These are phyloP conservation scores for Daedalea quercina DNA, from an alignment of 768 basidiomycete species.

Conservation along the genomic window DNA sequence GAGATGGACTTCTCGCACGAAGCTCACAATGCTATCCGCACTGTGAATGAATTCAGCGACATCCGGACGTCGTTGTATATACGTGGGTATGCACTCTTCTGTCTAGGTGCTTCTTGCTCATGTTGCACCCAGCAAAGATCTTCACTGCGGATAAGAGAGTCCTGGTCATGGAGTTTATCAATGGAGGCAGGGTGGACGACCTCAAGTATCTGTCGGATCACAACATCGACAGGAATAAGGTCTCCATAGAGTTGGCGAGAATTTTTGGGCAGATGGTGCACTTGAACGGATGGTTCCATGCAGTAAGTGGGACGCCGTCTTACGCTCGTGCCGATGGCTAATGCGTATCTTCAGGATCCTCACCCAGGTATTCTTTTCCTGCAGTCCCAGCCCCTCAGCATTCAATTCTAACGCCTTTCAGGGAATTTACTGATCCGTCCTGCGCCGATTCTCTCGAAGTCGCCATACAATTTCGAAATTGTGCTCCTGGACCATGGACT, in stretches of 20 bases:
- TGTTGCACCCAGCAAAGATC: conserved; percentile 44
- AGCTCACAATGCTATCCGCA: conserved; percentile 75
- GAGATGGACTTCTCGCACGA: conserved; percentile 96
- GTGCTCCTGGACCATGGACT: conserved; percentile 91
- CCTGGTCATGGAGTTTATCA: conserved; percentile 91
- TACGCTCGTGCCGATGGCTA: neutral
- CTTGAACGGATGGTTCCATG: conserved; percentile 86
- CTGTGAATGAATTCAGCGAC: conserved; percentile 60
- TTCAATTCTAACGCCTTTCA: conserved; percentile 14
- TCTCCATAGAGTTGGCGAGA: conserved; percentile 80
- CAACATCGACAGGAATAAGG: conserved; percentile 89
- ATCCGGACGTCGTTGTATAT: conserved; percentile 82
- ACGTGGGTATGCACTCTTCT: conserved; percentile 25
- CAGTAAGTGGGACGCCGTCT: conserved; percentile 36
- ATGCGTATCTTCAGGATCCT: conserved; percentile 54
- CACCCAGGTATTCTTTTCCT: conserved; percentile 57
- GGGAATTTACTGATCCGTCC: conserved; percentile 92
- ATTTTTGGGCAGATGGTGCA: conserved; percentile 98
- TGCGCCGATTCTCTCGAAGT: conserved; percentile 50
- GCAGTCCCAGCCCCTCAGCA: neutral
- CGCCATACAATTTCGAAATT: conserved; percentile 94
- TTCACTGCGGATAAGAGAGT: conserved; percentile 77
- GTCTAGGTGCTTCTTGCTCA: too few relatives aligned
- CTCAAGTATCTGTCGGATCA: conserved; percentile 73
- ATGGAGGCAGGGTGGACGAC: conserved; percentile 87